These are phyloP conservation scores for Globisporangium spinosum DNA, from an alignment of 352 stramenopile genomes.

Conservation along the genomic window DNA sequence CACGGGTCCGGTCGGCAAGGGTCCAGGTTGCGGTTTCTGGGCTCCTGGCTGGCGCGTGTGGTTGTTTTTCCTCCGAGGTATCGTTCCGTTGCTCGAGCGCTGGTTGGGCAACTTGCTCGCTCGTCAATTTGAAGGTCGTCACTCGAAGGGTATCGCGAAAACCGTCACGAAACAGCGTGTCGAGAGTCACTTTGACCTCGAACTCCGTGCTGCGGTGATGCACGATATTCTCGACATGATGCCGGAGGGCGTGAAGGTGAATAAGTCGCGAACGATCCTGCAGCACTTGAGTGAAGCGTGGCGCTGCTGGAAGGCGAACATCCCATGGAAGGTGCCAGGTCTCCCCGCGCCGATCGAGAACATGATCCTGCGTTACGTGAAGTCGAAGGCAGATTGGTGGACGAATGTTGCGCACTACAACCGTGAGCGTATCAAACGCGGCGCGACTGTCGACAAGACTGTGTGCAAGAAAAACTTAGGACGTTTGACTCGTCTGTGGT, in stretches of 20 bases:
- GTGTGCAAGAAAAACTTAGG: conserved; percentile 99
- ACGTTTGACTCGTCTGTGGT: conserved; percentile 96
- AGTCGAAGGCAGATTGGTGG: conserved; percentile 97
- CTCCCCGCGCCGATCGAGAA: conserved; percentile 99
- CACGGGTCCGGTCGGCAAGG: conserved; percentile 98
- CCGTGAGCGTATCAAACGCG: conserved; percentile 98
- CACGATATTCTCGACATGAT: conserved; percentile 99
- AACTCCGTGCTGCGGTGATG: conserved; percentile 99
- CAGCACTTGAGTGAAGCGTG: conserved; percentile 99
- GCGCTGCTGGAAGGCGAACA: conserved; percentile 99
- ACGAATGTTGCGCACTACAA: conserved; percentile 99
- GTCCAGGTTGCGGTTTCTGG: conserved; percentile 99
- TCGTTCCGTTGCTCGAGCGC: conserved; percentile 97
- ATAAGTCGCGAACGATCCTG: conserved; percentile 98
- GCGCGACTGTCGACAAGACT: conserved; percentile 99
- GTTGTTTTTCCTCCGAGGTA: conserved; percentile 99
- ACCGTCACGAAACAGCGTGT: conserved; percentile 99
- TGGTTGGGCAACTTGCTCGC: conserved; percentile 99
- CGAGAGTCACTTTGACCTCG: conserved; percentile 99
- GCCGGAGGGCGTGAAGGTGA: conserved; percentile 99
- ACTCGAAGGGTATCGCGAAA: conserved; percentile 98
- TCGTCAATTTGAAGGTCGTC: conserved; percentile 98
- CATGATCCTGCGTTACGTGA: conserved; percentile 99
- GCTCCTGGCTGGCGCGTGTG: conserved; percentile 98
- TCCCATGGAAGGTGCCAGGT: conserved; percentile 99